These are phyloP conservation scores for Pogostemon cablin DNA, from an alignment of 257 asterid genomes.

Conservation along the genomic window DNA sequence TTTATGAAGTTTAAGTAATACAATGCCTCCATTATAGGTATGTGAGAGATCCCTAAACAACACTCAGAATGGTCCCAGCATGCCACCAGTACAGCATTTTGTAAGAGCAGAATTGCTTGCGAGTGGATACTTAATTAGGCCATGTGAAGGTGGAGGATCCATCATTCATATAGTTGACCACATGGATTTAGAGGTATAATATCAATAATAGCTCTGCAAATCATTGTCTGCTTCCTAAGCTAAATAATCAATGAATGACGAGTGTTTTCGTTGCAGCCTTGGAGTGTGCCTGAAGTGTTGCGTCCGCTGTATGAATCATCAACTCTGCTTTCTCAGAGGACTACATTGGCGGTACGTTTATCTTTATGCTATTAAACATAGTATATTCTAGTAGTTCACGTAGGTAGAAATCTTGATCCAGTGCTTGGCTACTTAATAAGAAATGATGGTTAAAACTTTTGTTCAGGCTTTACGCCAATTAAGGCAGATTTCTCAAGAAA, in stretches of 20 bases:
- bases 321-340: constrained; percentile 81
- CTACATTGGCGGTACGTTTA: constrained; percentile 75
- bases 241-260: neutral
- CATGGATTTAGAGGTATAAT: constrained; percentile 79
- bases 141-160: constrained; percentile 98
- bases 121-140: constrained; percentile 94
- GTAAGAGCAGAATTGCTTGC: constrained; percentile 92
- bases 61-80: constrained; percentile 94
- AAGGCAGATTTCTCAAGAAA: constrained; percentile 90
- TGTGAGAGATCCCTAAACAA: constrained; percentile 93
- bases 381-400: too few species aligned
- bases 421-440: neutral
- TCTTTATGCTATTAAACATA: neutral
- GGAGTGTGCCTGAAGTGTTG: constrained; percentile 96
- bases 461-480: constrained; percentile 85
- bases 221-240: constrained; percentile 2
- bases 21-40: too few species aligned
- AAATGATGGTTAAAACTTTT: constrained; percentile 14
- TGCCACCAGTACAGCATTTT: constrained; percentile 86
- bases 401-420: too few species aligned
- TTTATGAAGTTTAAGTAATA: too few species aligned
- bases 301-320: constrained; percentile 95
- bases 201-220: neutral
- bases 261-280: constrained; percentile 59
- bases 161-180: constrained; percentile 93